Conservation (phyloP, 805 yeast species). For the Ogataea angusta region DNA sequence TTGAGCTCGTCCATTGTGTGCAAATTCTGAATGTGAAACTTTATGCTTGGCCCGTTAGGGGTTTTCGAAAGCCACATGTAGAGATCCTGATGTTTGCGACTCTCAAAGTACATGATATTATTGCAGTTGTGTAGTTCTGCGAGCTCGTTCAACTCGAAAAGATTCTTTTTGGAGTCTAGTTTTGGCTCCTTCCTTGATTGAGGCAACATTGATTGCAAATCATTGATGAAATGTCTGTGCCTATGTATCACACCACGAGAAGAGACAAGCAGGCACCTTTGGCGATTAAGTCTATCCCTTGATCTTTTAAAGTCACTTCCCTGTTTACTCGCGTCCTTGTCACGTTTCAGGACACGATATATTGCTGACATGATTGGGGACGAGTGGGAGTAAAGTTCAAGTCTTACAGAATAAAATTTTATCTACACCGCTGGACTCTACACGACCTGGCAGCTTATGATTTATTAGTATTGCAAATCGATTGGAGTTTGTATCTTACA, state of each 20-base stretch:
- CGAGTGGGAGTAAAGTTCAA: neutral
- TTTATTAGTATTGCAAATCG: no score
- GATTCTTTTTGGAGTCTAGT: conserved; percentile 86
- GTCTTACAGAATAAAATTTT: neutral
- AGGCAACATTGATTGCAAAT: conserved; percentile 75
- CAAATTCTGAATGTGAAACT: conserved; percentile 89
- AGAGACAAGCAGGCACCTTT: conserved; percentile 82
- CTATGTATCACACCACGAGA: conserved; percentile 94
- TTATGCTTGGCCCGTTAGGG: conserved; percentile 96
- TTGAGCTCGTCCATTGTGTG: conserved; percentile 95
- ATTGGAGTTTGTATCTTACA: no score
- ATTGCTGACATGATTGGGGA: conserved; percentile 58
- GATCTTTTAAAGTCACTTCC: conserved; percentile 17
- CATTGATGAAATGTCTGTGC: conserved; percentile 90
- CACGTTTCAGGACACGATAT: conserved; percentile 60
- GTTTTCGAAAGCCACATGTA: conserved; percentile 95
- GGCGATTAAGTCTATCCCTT: conserved; percentile 52
- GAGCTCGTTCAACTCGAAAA: conserved; percentile 86
- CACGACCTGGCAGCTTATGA: neutral
- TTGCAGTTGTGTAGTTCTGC: conserved; percentile 98
- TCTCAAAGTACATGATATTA: conserved; percentile 89
- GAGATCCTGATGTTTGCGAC: conserved; percentile 92
- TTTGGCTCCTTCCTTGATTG: conserved; percentile 97
- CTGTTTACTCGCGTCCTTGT: conserved; percentile 26
- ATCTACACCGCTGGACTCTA: neutral